Percentiles rank a stretch among this genome's conserved stretches.
Evolutionary conservation across 306 rosid genomes (phyloP).

Genomic region (Inga oerstediana): DNA sequence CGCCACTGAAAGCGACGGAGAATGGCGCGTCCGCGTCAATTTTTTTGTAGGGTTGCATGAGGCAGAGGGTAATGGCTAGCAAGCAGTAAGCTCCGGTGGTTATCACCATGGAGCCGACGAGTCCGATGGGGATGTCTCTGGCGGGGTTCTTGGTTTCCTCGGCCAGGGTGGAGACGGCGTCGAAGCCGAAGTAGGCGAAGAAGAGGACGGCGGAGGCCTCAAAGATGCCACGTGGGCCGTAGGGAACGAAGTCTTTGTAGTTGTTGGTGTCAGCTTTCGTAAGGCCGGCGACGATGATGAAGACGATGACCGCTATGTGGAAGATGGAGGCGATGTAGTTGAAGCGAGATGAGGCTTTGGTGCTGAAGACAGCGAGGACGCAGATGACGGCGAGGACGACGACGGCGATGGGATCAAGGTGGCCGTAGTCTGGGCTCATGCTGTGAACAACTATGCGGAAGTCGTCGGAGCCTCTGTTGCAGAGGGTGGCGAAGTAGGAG

Average conservation of each 20-base stretch:
- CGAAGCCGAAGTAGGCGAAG: conserved; percentile 86
- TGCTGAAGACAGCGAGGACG: conserved; percentile 62
- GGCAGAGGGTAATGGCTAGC: conserved; percentile 69
- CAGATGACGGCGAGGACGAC: conserved; percentile 49
- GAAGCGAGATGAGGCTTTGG: conserved; percentile 80
- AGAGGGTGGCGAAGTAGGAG: conserved; percentile 79
- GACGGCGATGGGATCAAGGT: conserved; percentile 75
- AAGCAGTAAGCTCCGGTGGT: conserved; percentile 52
- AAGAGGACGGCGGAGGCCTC: conserved; percentile 74
- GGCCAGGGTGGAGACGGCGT: conserved; percentile 83
- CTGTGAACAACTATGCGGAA: conserved; percentile 53
- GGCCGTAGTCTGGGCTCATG: conserved; percentile 33
- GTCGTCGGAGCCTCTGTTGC: conserved; percentile 49
- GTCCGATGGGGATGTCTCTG: conserved; percentile 81
- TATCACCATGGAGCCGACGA: conserved; percentile 74
- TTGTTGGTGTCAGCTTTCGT: conserved; percentile 59
- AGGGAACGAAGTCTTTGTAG: conserved; percentile 44
- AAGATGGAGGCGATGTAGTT: conserved; percentile 74
- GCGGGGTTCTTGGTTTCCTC: conserved; percentile 91
- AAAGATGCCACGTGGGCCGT: conserved; percentile 57
- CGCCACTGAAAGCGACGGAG: conserved; percentile 65
- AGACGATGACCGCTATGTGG: conserved; percentile 56
- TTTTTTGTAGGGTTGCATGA: conserved; percentile 44
- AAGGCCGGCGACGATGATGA: conserved; percentile 78
- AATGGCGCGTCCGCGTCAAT: conserved; percentile 59